A percentile compares a stretch with the other conserved stretches of the same genome.
Evolutionary conservation across 768 basidiomycete species (phyloP).

Genomic region (Panus rudis): DNA sequence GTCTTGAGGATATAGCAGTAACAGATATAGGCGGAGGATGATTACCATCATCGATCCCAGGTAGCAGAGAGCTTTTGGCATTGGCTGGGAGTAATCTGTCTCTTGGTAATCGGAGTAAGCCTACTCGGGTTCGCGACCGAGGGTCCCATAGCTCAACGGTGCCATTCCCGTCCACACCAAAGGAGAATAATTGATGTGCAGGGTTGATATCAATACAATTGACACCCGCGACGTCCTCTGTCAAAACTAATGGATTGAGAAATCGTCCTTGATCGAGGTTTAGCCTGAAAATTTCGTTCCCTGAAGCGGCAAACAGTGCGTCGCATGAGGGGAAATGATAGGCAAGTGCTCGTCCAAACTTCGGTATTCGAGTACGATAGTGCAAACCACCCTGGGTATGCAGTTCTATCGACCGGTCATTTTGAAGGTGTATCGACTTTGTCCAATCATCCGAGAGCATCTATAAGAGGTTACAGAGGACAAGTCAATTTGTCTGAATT

Average conservation of each 20-base stretch:
- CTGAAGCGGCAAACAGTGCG: conserved; percentile 76
- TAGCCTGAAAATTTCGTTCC: conserved; percentile 84
- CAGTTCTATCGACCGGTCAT: conserved; percentile 88
- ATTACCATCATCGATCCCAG: conserved; percentile 30
- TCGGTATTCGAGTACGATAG: conserved; percentile 89
- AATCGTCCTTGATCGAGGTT: conserved; percentile 95
- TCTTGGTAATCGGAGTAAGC: conserved; percentile 55
- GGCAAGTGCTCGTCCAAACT: conserved; percentile 84
- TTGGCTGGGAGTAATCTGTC: conserved; percentile 41
- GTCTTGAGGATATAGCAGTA: conserved; percentile 78
- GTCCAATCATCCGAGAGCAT: conserved; percentile 98
- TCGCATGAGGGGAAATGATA: conserved; percentile 96
- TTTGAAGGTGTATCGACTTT: conserved; percentile 93
- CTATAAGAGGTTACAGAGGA: conserved; percentile 32
- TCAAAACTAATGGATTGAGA: conserved; percentile 69
- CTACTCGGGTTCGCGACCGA: conserved; percentile 71
- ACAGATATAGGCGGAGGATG: conserved; percentile 47
- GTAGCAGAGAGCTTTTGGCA: conserved; percentile 24
- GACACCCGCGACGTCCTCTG: conserved; percentile 67
- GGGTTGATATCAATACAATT: conserved; percentile 91
- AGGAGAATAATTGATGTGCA: conserved; percentile 82
- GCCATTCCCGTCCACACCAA: conserved; percentile 83
- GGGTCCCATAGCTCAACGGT: conserved; percentile 97
- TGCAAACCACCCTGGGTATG: conserved; percentile 94
- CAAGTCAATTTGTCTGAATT: background rate